Base-by-base conservation (phyloP, 2,329 filamentous ascomycete genomes). In the Cladophialophora carrionii region DNA sequence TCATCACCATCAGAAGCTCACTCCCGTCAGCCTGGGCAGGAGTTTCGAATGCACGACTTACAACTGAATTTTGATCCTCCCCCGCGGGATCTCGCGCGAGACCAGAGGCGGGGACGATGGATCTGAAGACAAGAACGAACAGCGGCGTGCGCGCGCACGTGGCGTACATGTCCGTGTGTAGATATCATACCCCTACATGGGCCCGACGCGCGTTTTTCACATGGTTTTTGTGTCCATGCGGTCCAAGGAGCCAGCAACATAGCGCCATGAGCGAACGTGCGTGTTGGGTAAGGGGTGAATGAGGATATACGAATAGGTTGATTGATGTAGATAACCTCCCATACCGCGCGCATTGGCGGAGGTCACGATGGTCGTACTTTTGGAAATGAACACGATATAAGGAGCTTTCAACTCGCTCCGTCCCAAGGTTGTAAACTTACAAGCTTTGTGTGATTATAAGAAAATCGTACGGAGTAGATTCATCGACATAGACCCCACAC, bases 11-110 rank as follows among this genome's bases (percentile, higher is more conserved):
- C 29, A 9, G 24, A 26, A n/a, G 17, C 7, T 1, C 22, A 31
- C 26, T 53, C 14, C 7, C 51, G n/a, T 20, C 20, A n/a, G n/a
- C n/a, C 51, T n/a, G 51, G 48, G 12, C 48, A 29, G 1, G 29
- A 29, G n/a, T 31, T n/a, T 20, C 52, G 17, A 9, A 54, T 54
- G 52, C 52, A n/a, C 26, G 52, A 29, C 8, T 31, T 54, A 8
- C 52, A 54, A 2, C 29, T 54, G 4, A 29, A 54, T n/a, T 54
- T 54, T 17, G 52, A 54, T n/a, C 52, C 52, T 31, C 29, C 52
- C 1, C 52, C 52, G 4, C 24, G 26, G 3, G 29, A 31, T 4
- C 14, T n/a, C 26, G 6, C n/a, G 12, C 24, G 12, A 17, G 26
- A 10, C 14, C 26, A 34, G 2, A 54, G 29, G 29, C 24, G 14